phyloP scores from a whole-genome alignment of 352 stramenopile genomes.

The Blastocystis sp. region DNA sequence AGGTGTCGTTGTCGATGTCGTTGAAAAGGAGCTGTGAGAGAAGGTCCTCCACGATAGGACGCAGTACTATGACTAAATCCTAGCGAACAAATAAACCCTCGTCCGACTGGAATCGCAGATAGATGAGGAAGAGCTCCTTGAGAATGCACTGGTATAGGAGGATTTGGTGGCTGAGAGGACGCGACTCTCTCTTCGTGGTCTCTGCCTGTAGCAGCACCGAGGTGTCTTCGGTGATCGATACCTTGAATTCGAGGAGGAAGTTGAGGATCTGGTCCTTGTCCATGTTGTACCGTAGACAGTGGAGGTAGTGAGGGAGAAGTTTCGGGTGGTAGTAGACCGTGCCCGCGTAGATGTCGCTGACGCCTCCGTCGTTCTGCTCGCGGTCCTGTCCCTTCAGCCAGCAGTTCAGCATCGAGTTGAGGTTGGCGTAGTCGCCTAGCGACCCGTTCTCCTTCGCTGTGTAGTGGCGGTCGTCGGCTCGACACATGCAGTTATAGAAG shows the following conservation, averaged over 20 bases:
- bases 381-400: slow-evolving; percentile 4
- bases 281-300: not conserved
- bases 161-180: not conserved
- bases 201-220: not conserved
- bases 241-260: slow-evolving; percentile 13
- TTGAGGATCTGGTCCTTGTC: not conserved
- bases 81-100: not conserved
- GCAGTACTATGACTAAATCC: not conserved
- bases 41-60: not conserved
- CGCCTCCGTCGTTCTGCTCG: not conserved
- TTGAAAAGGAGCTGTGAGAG: not conserved
- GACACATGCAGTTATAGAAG: not conserved
- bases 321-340: not conserved
- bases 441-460: not conserved
- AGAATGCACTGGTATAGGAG: not conserved
- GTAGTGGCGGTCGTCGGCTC: not conserved
- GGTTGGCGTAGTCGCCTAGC: not conserved
- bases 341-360: not conserved
- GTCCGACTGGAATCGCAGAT: not conserved
- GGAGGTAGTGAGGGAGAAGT: not conserved
- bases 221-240: not conserved
- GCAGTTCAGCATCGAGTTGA: not conserved
- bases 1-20: not conserved
- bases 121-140: slow-evolving; percentile 18
- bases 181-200: not conserved